phyloP scores from a whole-genome alignment of 2,329 filamentous ascomycete genomes.

The Parastagonospora nodorum region DNA sequence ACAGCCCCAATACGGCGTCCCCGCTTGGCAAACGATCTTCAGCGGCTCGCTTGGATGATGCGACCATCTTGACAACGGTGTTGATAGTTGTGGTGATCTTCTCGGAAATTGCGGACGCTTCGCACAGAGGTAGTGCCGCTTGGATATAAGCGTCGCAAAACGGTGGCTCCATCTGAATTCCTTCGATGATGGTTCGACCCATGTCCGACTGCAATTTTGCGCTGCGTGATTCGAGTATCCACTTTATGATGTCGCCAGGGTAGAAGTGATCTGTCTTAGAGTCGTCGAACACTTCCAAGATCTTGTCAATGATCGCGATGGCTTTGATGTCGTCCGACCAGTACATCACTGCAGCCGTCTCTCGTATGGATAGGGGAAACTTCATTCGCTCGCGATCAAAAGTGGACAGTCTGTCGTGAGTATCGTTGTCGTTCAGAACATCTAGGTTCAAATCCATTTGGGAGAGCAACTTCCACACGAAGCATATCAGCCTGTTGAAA shows the following conservation, averaged over 20 bases:
- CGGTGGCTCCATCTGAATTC: slow-evolving; percentile 30
- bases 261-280: slow-evolving; percentile 37
- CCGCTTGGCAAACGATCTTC: slow-evolving; percentile 28
- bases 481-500: slow-evolving; percentile 38
- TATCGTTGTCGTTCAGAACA: slow-evolving; percentile 3
- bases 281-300: slow-evolving; percentile 40
- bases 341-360: slow-evolving; percentile 24
- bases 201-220: slow-evolving; percentile 19
- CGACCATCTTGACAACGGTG: slow-evolving; percentile 23
- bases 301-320: slow-evolving; percentile 40
- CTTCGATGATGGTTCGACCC: slow-evolving; percentile 35
- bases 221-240: slow-evolving; percentile 32
- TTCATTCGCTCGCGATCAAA: slow-evolving; percentile 26
- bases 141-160: slow-evolving; percentile 39
- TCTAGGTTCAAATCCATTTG: slow-evolving; percentile 32
- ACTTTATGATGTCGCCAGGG: slow-evolving; percentile 42
- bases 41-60: slow-evolving; percentile 8
- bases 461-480: slow-evolving; percentile 33
- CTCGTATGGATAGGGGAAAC: slow-evolving; percentile 34
- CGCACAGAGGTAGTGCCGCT: slow-evolving; percentile 39
- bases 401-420: slow-evolving; percentile 22
- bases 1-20: slow-evolving; percentile 32
- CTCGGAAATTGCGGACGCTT: slow-evolving; percentile 18
- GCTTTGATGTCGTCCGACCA: slow-evolving; percentile 39
- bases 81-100: slow-evolving; percentile 26